Base-by-base conservation (phyloP, 2,329 filamentous ascomycete genomes). In the Diaporthe vexans region DNA sequence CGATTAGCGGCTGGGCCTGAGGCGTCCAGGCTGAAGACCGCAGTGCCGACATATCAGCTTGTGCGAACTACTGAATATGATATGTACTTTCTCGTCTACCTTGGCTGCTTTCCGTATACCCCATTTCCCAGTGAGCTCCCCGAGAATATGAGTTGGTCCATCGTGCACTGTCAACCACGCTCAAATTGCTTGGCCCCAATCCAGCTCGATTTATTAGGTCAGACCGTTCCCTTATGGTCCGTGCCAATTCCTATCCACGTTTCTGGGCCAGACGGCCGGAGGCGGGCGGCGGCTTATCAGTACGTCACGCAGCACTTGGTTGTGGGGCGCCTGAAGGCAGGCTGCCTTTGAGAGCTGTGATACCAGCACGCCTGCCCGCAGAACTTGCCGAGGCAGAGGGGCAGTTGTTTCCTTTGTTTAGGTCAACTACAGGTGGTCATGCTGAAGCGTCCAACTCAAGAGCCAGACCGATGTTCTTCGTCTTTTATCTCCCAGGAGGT, bases 251-350 rank as follows among this genome's bases (percentile, higher is more conserved):
- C 7, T 52, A 48, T 37, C 46, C 63, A 52, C 29, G 63, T 67
- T 52, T 52, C 19, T 37, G 29, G 46, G 10, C 17, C 21, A 52
- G 48, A 37, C 63, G 15, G 48, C 13, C 63, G 46, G 48, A 54
- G 48, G 48, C 29, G 63, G 11, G 15, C 33, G 33, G 61, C 61
- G 63, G 63, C 63, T 54, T 72, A 72, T 72, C 70, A 63, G 70
- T 72, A 72, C 69, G 69, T 72, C 69, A 72, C 69, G 19, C 29
- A 43, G 11, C 35, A 11, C 40, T 46, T 43, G 19, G 52, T 19
- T 70, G 52, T 70, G 51, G 52, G 15, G 37, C 9, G 15, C 2
- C 67, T 26, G 10, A 46, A 58, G 29, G 15, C 40, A 43, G 40
- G 26, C 24, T 29, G 37, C 21, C 35, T 61, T 43, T 40, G n/a